A percentile compares a stretch with the other conserved stretches of the same genome.
These are phyloP conservation scores for Afroboletus lepidellus DNA, from an alignment of 1,284 basidiomycete genomes.

Conservation along the genomic window DNA sequence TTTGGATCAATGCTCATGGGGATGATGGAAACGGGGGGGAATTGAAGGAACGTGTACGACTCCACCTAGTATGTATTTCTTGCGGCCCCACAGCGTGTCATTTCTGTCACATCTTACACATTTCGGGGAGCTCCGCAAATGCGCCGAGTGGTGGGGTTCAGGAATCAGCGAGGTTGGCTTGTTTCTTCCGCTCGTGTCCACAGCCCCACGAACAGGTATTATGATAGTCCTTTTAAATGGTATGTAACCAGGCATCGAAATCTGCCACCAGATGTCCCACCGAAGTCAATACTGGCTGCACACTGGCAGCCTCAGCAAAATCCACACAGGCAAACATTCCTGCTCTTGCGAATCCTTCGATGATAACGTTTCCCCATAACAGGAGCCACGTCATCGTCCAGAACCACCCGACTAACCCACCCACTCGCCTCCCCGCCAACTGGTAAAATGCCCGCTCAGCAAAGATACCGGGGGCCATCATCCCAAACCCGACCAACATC, in stretches of 20 bases:
- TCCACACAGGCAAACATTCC: neutral
- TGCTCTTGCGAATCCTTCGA: neutral
- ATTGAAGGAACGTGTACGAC: conserved; percentile 5
- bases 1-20: conserved; percentile 27
- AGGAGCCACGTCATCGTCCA: neutral
- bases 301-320: neutral
- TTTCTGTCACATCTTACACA: neutral
- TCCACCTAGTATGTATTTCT: conserved; percentile 11
- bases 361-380: neutral
- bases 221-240: too few relatives aligned
- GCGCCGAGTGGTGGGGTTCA: neutral
- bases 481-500: neutral
- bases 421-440: neutral
- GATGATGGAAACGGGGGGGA: neutral
- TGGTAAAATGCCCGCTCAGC: neutral
- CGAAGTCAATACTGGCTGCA: neutral
- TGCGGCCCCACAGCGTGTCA: neutral
- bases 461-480: neutral
- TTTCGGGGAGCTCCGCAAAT: neutral
- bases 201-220: too few relatives aligned
- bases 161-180: too few relatives aligned
- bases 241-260: too few relatives aligned
- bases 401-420: neutral
- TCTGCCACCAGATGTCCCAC: neutral
- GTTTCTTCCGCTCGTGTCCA: too few relatives aligned